A percentile compares a stretch with the other conserved stretches of the same genome.
Conservation (phyloP, 352 stramenopile species). For the Pythium plurisporium region DNA sequence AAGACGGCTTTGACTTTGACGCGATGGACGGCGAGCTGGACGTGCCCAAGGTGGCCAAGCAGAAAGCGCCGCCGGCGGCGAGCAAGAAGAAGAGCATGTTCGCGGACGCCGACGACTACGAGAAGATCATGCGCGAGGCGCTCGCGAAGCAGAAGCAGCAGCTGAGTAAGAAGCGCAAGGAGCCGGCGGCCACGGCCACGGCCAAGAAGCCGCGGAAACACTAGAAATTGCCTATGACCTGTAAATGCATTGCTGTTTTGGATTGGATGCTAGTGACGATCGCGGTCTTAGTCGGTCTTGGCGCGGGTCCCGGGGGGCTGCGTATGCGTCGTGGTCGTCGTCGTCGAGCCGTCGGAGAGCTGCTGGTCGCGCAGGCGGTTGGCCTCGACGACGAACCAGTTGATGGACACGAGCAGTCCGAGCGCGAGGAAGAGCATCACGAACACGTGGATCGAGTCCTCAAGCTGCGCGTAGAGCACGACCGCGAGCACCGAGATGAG, state of each 20-base stretch:
- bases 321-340: conserved; percentile 5
- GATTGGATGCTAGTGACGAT: not conserved
- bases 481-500: conserved; percentile 71
- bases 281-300: conserved; percentile 50
- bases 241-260: not conserved
- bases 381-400: conserved; percentile 82
- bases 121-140: conserved; percentile 59
- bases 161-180: conserved; percentile 37
- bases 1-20: conserved; percentile 36
- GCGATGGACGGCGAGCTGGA: conserved; percentile 38
- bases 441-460: conserved; percentile 80
- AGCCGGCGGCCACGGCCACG: not conserved
- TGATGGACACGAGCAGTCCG: conserved; percentile 80
- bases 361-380: conserved; percentile 55
- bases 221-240: not conserved
- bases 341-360: not conserved
- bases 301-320: conserved; percentile 18
- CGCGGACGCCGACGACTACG: conserved; percentile 73
- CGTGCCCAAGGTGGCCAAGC: conserved; percentile 44
- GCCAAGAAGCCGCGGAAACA: conserved; percentile 23
- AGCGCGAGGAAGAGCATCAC: conserved; percentile 80
- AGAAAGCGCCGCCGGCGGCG: conserved; percentile 36
- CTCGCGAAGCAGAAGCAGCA: conserved; percentile 46
- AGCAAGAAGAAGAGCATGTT: conserved; percentile 71
- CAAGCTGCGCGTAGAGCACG: conserved; percentile 76